Evolutionary conservation across 1,139 yeast genomes (phyloP).

Genomic region (Magnusiomyces ingens): DNA sequence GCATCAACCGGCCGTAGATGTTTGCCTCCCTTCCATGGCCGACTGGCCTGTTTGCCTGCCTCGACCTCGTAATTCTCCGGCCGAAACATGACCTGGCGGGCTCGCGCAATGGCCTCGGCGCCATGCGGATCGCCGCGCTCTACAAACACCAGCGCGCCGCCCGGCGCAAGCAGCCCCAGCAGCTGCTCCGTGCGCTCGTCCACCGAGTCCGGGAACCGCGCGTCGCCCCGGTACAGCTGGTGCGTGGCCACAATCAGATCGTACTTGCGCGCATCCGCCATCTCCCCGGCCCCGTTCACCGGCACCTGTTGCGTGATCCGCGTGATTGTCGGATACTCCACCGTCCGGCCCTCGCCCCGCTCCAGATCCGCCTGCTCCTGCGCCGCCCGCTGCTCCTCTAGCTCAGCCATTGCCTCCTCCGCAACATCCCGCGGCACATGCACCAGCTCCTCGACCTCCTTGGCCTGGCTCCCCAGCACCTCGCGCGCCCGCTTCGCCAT

Average conservation of each 20-base stretch:
- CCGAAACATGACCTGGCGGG: constrained; percentile 79
- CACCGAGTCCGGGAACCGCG: constrained; percentile 58
- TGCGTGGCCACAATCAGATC: constrained; percentile 85
- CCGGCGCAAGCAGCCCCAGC: constrained; percentile 58
- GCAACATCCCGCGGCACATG: background rate
- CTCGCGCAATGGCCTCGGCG: constrained; percentile 81
- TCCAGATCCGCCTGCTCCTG: background rate
- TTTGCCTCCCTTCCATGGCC: constrained; percentile 55
- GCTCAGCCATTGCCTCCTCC: background rate
- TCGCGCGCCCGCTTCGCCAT: constrained; percentile 80
- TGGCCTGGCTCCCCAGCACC: constrained; percentile 56
- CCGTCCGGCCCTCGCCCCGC: background rate
- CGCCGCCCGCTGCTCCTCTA: background rate
- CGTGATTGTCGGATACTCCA: background rate
- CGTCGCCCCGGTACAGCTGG: constrained; percentile 56
- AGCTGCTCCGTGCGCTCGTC: constrained; percentile 62
- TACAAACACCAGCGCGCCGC: constrained; percentile 68
- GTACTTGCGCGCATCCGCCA: constrained; percentile 36
- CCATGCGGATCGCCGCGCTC: constrained; percentile 92
- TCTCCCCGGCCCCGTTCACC: background rate
- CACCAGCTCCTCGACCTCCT: constrained; percentile 9
- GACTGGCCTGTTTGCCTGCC: constrained; percentile 36
- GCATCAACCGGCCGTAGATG: constrained; percentile 14
- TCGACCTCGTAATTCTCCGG: constrained; percentile 53
- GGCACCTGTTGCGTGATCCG: constrained; percentile 3